Evolutionary conservation across 1,139 yeast genomes (phyloP), one percentile per base, ranked within the genome.

Genomic region (Wickerhamiella pararugosa): DNA sequence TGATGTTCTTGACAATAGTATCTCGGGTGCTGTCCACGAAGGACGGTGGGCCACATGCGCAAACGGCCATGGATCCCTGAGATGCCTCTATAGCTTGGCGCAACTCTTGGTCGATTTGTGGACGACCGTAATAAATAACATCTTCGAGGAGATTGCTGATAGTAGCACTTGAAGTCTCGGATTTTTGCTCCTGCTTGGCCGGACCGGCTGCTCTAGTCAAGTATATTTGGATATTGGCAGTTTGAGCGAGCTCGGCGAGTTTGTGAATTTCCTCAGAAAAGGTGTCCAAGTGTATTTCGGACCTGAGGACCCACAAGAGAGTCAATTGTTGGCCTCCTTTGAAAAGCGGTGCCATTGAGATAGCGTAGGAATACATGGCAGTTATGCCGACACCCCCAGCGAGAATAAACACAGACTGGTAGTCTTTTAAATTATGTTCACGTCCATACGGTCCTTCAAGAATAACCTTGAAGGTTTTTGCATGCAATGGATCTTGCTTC

Each of bases 311-410:
- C 55, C 55, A 52, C 5, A 51, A 39, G 30, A 52, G 15, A 7
- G 39, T 37, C 6, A 51, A 40, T 10, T 41, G 30, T 40, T 49
- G 53, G 25, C 43, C 45, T 6, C 40, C 36, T 26, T 40, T 35
- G 28, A 43, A 9, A 7, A 34, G 29, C 15, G 34, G 32, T 1
- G 49, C 25, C 8, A 44, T 31, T 5, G 41, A 30, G 2, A 43
- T 32, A 2, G 54, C 53, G 34, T 43, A 48, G 2, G 53, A 40
- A 36, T 48, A 51, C 45, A 51, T 45, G 2, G 52, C 54, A 1
- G 54, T 52, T 34, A 52, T 48, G n/a, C 84, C 84, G 46, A 73
- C 76, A 43, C 81, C 80, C 48, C 79, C 75, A 1, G 73, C 69
- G 43, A 75, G 49, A 41, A 75, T 62, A 7, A 73, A 55, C 5